Percentiles rank a stretch among this genome's conserved stretches.
phyloP scores from a whole-genome alignment of 192 early-diverging fungal species.

The Entomortierella parvispora region DNA sequence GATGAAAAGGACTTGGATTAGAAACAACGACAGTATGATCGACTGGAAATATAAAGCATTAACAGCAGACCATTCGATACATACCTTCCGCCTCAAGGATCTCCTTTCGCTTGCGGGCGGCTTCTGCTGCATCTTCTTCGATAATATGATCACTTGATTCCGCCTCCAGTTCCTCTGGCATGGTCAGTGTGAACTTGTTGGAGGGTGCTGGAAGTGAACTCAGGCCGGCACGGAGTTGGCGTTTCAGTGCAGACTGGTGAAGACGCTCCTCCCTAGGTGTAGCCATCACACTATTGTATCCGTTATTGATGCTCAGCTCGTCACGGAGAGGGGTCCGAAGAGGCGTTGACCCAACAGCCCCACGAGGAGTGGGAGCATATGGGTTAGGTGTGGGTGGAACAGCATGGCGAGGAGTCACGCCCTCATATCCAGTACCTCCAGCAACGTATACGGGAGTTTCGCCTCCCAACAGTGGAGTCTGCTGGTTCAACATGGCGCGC shows the following conservation, averaged over 20 bases:
- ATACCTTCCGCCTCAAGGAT: slow-evolving; percentile 61
- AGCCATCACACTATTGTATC: slow-evolving; percentile 49
- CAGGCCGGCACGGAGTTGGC: slow-evolving; percentile 78
- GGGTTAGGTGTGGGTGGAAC: slow-evolving; percentile 86
- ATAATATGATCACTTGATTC: slow-evolving; percentile 26
- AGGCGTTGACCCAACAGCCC: slow-evolving; percentile 66
- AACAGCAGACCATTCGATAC: background rate
- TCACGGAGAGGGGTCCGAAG: slow-evolving; percentile 68
- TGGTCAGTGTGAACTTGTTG: slow-evolving; percentile 92
- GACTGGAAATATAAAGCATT: background rate
- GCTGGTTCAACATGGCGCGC: slow-evolving; percentile 73
- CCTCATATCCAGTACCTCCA: slow-evolving; percentile 68
- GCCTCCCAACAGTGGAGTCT: slow-evolving; percentile 88
- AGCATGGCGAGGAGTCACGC: slow-evolving; percentile 65
- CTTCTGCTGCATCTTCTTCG: slow-evolving; percentile 82
- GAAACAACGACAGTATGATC: no score
- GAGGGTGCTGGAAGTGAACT: slow-evolving; percentile 83
- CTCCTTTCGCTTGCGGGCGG: slow-evolving; percentile 62
- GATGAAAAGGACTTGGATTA: no score
- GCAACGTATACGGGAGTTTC: slow-evolving; percentile 61
- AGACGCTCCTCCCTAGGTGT: slow-evolving; percentile 78
- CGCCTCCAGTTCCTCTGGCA: slow-evolving; percentile 74
- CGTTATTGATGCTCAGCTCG: slow-evolving; percentile 68
- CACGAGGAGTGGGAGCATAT: slow-evolving; percentile 58
- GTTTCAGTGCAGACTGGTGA: slow-evolving; percentile 67